phyloP scores from a whole-genome alignment of 306 rosid genomes.

The Citrullus colocynthis region DNA sequence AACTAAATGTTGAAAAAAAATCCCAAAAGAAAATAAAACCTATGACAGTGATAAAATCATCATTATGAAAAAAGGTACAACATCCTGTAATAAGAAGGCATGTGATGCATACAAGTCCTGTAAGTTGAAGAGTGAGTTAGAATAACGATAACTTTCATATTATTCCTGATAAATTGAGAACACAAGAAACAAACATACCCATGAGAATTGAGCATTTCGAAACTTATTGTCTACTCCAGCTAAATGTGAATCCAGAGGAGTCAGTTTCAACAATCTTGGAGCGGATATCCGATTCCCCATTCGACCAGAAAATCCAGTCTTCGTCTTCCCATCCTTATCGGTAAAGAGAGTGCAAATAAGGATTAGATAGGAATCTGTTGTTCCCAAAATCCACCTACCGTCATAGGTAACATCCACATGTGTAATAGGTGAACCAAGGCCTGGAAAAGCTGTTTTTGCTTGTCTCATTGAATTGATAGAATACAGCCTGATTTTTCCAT shows the following conservation, averaged over 20 bases:
- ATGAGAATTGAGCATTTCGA: slow-evolving; percentile 88
- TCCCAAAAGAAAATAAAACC: not conserved
- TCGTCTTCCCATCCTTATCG: slow-evolving; percentile 75
- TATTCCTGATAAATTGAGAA: slow-evolving; percentile 18
- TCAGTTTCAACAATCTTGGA: slow-evolving; percentile 85
- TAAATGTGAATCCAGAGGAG: slow-evolving; percentile 81
- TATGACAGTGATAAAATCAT: not conserved
- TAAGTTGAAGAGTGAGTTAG: not conserved
- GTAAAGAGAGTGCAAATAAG: slow-evolving; percentile 67
- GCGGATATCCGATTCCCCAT: slow-evolving; percentile 94
- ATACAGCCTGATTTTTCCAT: slow-evolving; percentile 88
- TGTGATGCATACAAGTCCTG: not conserved
- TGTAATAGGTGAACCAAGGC: slow-evolving; percentile 90
- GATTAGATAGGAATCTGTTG: slow-evolving; percentile 70
- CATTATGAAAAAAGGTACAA: not conserved
- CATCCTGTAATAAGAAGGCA: not conserved
- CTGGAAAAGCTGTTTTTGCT: slow-evolving; percentile 92
- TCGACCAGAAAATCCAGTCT: slow-evolving; percentile 81
- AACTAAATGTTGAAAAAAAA: not conserved
- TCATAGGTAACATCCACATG: slow-evolving; percentile 91
- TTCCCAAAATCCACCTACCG: slow-evolving; percentile 95
- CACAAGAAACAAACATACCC: slow-evolving; percentile 47
- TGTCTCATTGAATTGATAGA: slow-evolving; percentile 76
- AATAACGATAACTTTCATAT: not conserved
- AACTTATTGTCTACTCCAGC: slow-evolving; percentile 82